Evolutionary conservation across 768 basidiomycete genomes (phyloP).

Genomic region (Boletus rubroflammeus): DNA sequence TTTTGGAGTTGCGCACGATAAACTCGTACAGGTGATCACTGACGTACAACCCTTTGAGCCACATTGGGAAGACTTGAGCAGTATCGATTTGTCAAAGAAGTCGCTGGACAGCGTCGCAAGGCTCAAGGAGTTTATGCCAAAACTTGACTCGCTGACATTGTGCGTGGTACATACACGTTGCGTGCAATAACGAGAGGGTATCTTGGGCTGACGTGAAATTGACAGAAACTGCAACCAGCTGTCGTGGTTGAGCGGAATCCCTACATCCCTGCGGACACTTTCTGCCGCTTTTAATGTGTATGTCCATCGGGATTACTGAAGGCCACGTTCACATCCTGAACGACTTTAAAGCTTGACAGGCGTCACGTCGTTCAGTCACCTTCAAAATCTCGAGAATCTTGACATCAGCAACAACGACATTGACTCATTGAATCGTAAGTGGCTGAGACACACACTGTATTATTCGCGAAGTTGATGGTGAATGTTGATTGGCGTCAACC

Average conservation of each 20-base stretch:
- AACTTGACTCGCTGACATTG: constrained; percentile 71
- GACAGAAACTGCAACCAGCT: constrained; percentile 69
- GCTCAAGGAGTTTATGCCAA: constrained; percentile 87
- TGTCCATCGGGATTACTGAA: constrained; percentile 10
- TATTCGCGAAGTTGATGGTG: neutral
- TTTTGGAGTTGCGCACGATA: constrained; percentile 91
- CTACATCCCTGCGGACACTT: constrained; percentile 66
- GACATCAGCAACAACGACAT: constrained; percentile 90
- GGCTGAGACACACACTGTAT: neutral
- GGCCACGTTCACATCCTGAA: constrained; percentile 15
- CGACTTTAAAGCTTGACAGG: constrained; percentile 61
- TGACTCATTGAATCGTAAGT: constrained; percentile 83
- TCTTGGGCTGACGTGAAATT: constrained; percentile 15
- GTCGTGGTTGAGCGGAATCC: constrained; percentile 78
- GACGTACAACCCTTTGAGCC: constrained; percentile 94
- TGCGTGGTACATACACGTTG: constrained; percentile 40
- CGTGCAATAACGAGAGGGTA: neutral
- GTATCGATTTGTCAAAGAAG: constrained; percentile 67
- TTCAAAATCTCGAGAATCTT: constrained; percentile 80
- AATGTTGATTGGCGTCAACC: constrained; percentile 15
- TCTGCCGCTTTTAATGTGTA: constrained; percentile 76
- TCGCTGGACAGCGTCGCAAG: constrained; percentile 62
- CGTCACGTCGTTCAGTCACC: constrained; percentile 84
- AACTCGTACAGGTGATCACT: constrained; percentile 87
- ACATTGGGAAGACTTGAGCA: constrained; percentile 79